Percentiles rank a stretch among this genome's conserved stretches.
Conservation (phyloP, 352 stramenopile species). For the Albugo laibachii region DNA sequence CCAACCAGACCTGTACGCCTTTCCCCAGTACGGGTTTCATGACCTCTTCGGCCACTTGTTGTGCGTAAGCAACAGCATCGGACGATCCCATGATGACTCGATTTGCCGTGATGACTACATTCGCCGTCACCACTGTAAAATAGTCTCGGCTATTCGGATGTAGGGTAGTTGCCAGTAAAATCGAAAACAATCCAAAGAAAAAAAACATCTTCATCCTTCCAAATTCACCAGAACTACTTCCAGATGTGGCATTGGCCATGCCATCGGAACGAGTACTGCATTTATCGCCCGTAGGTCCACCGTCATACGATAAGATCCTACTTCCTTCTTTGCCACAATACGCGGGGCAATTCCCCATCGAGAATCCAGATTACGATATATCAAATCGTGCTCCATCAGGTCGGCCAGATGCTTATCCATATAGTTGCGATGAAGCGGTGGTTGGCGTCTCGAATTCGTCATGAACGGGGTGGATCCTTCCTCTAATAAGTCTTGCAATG, state of each 20-base stretch:
- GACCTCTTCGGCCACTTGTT: background rate
- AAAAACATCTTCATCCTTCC: too few relatives aligned
- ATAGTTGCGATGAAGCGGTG: too few relatives aligned
- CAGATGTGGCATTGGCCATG: constrained; percentile 10
- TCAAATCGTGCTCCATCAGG: too few relatives aligned
- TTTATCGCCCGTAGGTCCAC: constrained; percentile 8
- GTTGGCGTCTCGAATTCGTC: too few relatives aligned
- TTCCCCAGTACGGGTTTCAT: background rate
- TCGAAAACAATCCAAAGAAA: constrained; percentile 11
- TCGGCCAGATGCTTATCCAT: too few relatives aligned
- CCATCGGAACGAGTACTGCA: constrained; percentile 5
- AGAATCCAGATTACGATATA: background rate
- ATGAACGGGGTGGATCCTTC: too few relatives aligned
- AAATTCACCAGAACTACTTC: constrained; percentile 6
- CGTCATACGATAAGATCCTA: constrained; percentile 4
- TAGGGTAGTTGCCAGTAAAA: constrained; percentile 9
- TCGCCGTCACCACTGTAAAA: constrained; percentile 8
- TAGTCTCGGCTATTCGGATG: constrained; percentile 3
- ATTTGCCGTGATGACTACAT: constrained; percentile 5
- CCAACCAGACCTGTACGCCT: background rate
- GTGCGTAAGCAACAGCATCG: too few relatives aligned
- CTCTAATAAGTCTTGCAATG: too few relatives aligned
- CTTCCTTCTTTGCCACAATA: constrained; percentile 11
- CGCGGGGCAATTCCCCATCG: constrained; percentile 5
- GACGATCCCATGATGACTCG: too few relatives aligned